Evolutionary conservation across 805 yeast species (phyloP), one percentile per base, ranked within the genome.

Genomic region (Teunomyces aglyptinius): DNA sequence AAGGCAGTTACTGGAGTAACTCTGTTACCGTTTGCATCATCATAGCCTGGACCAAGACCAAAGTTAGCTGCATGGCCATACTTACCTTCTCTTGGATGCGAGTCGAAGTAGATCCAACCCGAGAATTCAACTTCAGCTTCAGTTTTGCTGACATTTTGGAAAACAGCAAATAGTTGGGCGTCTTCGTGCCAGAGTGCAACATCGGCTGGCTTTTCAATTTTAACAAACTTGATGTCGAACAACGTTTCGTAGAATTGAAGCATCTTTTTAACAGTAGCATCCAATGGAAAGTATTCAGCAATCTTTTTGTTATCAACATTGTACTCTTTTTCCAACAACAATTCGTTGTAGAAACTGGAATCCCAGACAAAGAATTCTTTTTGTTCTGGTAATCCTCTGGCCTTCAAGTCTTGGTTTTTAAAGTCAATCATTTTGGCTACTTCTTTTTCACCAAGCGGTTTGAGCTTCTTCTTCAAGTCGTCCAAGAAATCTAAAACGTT

Each of bases 51-150:
- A 8, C 73, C 67, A 42, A 86, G 63, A 13, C 83, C 84, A 60
- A 89, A 88, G 61, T 85, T 85, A 5, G 96, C 96, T 38, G 96
- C 96, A 63, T 89, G 96, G 1, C 90, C 87, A 66, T 86, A 89
- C 64, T 89, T 89, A 56, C 92, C 92, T 47, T 83, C 85, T 60
- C 96, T 78, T 53, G 96, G 95, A 63, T 86, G 91, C 58, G 88
- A 68, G 63, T 89, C 96, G 51, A 89, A 81, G 65, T 82, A 85
- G 39, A 89, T 66, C 80, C 87, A 85, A 26, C 96, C 96, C 48
- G 81, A 77, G 66, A 89, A 88, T 49, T 73, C 77, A 2, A 49
- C 52, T 19, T 54, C 50, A 12, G 83, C 82, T 1, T 55, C 52
- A 4, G 34, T 29, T 7, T 68, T 65, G 24, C 61, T 60, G 35